Conservation (phyloP, 139 green algal genomes). For the Desmodesmus armatus region DNA sequence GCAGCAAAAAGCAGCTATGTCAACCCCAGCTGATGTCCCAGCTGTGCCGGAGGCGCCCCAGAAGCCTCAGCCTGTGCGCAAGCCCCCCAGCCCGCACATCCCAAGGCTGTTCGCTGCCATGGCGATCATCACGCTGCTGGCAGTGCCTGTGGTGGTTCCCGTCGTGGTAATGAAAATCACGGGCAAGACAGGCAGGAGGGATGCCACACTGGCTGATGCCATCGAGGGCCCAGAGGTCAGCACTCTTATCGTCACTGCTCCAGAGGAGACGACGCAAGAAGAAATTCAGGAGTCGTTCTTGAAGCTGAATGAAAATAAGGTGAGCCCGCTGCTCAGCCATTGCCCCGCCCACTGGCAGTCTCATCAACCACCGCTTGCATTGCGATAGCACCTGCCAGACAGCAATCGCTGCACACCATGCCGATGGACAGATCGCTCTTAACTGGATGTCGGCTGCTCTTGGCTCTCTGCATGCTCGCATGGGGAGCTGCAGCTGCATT, state of each 20-base stretch:
- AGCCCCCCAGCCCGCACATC: no score
- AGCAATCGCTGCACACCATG: no score
- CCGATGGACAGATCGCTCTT: no score
- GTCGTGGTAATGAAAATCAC: conserved; percentile 40
- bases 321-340: conserved; percentile 21
- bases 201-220: conserved; percentile 18
- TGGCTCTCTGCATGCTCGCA: no score
- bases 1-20: no score
- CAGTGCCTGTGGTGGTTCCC: not conserved
- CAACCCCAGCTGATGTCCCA: no score
- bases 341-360: no score
- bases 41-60: no score
- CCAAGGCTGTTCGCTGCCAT: not conserved
- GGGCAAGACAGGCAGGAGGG: conserved; percentile 34
- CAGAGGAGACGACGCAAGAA: conserved; percentile 30
- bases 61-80: no score
- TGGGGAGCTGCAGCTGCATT: no score
- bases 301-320: conserved; percentile 32
- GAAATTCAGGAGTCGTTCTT: conserved; percentile 42
- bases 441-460: no score
- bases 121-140: conserved; percentile 21
- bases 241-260: not conserved
- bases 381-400: no score
- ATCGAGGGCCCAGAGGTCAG: conserved; percentile 28
- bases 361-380: not conserved